Percentiles rank a stretch among this genome's conserved stretches.
Evolutionary conservation across 352 stramenopile genomes (phyloP).

Genomic region (Phytopythium sindhum): DNA sequence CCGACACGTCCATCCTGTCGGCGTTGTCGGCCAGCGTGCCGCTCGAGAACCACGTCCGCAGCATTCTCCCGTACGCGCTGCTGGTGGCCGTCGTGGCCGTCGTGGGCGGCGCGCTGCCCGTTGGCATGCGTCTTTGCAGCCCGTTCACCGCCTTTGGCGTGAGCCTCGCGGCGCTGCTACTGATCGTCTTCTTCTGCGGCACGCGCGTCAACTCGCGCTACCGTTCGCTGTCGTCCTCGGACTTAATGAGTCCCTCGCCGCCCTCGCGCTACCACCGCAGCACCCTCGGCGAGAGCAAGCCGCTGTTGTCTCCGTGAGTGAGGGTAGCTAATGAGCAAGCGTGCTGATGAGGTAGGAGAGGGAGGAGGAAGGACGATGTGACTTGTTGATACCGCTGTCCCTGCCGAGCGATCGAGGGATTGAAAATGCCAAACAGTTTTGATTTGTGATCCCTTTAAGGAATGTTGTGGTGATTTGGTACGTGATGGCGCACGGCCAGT

Average conservation of each 20-base stretch:
- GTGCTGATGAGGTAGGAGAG: background rate
- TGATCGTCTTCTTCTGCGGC: conserved; percentile 80
- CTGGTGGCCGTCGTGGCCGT: conserved; percentile 70
- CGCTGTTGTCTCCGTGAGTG: conserved; percentile 33
- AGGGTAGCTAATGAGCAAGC: background rate
- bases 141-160: conserved; percentile 80
- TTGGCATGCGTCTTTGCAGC: conserved; percentile 70
- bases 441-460: background rate
- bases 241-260: conserved; percentile 65
- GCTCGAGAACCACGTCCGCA: conserved; percentile 82
- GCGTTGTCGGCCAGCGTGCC: conserved; percentile 74
- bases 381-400: no score
- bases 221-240: conserved; percentile 69
- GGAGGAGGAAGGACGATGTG: no score
- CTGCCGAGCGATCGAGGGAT: no score
- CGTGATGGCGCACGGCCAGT: conserved; percentile 25
- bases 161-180: conserved; percentile 62
- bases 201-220: conserved; percentile 76
- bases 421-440: background rate
- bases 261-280: conserved; percentile 39
- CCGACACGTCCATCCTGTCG: conserved; percentile 91
- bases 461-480: conserved; percentile 20
- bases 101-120: conserved; percentile 61
- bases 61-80: conserved; percentile 81
- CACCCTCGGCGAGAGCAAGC: conserved; percentile 33